A percentile compares a stretch with the other conserved stretches of the same genome.
phyloP scores from a whole-genome alignment of 1,284 basidiomycete genomes.

The Quambalaria eucalypti region DNA sequence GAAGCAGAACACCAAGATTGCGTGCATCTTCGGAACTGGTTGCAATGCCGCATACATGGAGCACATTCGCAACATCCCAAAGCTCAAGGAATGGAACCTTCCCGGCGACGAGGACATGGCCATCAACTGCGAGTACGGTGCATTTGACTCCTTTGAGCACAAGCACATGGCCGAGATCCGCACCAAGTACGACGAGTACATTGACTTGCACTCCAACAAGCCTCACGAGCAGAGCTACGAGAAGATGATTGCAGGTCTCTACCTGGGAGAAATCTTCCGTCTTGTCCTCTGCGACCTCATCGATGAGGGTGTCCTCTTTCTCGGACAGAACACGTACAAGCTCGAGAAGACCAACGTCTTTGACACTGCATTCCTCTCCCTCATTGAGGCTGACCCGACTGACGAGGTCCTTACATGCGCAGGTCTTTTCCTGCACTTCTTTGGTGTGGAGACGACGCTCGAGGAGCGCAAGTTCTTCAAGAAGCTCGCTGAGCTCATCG shows the following conservation, averaged over 20 bases:
- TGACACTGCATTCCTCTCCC: slow-evolving; percentile 90
- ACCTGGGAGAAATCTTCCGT: slow-evolving; percentile 90
- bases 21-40: slow-evolving; percentile 93
- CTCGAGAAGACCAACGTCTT: slow-evolving; percentile 83
- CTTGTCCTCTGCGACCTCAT: slow-evolving; percentile 89
- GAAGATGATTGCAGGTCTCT: slow-evolving; percentile 97
- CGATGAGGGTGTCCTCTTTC: slow-evolving; percentile 90
- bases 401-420: slow-evolving; percentile 93
- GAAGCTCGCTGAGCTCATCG: slow-evolving; percentile 61
- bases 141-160: slow-evolving; percentile 92
- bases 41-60: slow-evolving; percentile 87
- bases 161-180: slow-evolving; percentile 68
- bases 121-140: slow-evolving; percentile 95
- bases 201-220: slow-evolving; percentile 91
- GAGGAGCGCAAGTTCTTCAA: slow-evolving; percentile 43
- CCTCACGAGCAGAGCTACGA: slow-evolving; percentile 88
- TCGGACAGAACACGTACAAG: slow-evolving; percentile 94
- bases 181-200: slow-evolving; percentile 85
- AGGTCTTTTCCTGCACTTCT: slow-evolving; percentile 67
- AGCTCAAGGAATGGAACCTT: slow-evolving; percentile 68
- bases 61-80: slow-evolving; percentile 63
- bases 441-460: slow-evolving; percentile 40
- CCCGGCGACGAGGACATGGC: slow-evolving; percentile 68
- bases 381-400: slow-evolving; percentile 97
- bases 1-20: slow-evolving; percentile 78